Conservation (phyloP, 768 basidiomycete species). For the Tricholoma terreum region DNA sequence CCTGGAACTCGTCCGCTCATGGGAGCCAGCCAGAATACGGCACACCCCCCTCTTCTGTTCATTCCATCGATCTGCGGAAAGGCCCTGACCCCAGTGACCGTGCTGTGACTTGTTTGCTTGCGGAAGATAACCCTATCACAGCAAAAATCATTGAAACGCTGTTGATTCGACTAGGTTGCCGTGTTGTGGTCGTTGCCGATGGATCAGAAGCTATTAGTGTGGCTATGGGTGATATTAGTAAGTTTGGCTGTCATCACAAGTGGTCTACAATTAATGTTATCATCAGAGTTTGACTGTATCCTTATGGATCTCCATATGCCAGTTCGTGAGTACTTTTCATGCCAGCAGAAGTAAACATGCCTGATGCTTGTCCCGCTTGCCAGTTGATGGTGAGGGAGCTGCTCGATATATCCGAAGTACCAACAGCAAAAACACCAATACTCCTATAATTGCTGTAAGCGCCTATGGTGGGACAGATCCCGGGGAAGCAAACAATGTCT, state of each 20-base stretch:
- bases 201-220: slow-evolving; percentile 97
- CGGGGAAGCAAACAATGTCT: slow-evolving; percentile 62
- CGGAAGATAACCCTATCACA: slow-evolving; percentile 97
- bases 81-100: slow-evolving; percentile 79
- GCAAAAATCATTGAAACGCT: slow-evolving; percentile 97
- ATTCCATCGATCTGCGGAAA: slow-evolving; percentile 76
- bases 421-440: slow-evolving; percentile 89
- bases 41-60: slow-evolving; percentile 83
- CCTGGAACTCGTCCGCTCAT: slow-evolving; percentile 59
- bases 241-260: slow-evolving; percentile 32
- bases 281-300: slow-evolving; percentile 89
- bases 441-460: slow-evolving; percentile 90
- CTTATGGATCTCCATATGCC: slow-evolving; percentile 97
- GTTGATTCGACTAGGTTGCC: slow-evolving; percentile 89
- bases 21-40: slow-evolving; percentile 54
- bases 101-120: slow-evolving; percentile 89
- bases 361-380: slow-evolving; percentile 6
- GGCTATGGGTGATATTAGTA: slow-evolving; percentile 96
- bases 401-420: slow-evolving; percentile 97
- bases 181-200: slow-evolving; percentile 92
- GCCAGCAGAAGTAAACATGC: neutral
- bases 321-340: slow-evolving; percentile 56
- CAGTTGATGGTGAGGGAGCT: slow-evolving; percentile 94
- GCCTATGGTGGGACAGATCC: slow-evolving; percentile 77
- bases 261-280: slow-evolving; percentile 16